Conservation (phyloP, 129 eudicot species). For the Artemisia argyi region DNA sequence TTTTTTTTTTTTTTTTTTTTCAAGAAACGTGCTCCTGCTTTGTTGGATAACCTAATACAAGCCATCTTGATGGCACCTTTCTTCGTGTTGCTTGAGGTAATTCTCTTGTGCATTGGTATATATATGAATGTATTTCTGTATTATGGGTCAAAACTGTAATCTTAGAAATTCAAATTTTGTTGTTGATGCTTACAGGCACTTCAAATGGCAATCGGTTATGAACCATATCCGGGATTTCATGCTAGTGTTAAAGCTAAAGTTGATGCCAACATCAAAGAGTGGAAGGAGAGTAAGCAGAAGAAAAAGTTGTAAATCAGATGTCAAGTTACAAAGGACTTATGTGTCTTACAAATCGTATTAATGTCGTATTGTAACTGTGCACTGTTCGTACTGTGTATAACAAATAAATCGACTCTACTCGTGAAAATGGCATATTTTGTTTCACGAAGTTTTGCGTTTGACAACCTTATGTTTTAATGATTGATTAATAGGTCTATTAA, state of each 20-base stretch:
- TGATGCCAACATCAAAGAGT: constrained; percentile 70
- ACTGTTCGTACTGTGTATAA: constrained; percentile 6
- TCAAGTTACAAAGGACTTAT: background rate
- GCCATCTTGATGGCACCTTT: constrained; percentile 96
- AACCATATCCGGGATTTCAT: constrained; percentile 92
- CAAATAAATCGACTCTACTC: background rate
- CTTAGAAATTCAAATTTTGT: background rate
- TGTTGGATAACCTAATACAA: constrained; percentile 78
- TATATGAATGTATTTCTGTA: background rate
- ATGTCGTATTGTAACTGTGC: background rate
- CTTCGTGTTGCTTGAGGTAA: constrained; percentile 93
- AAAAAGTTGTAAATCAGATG: constrained; percentile 36
- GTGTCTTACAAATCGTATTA: constrained; percentile 10
- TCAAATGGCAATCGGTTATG: constrained; percentile 60
- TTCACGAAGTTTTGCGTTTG: too few relatives aligned
- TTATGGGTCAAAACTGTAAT: background rate
- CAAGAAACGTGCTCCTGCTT: constrained; percentile 96
- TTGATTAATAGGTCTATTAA: too few relatives aligned
- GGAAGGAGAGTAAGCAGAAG: constrained; percentile 80
- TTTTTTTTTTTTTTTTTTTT: background rate
- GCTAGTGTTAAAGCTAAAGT: constrained; percentile 60
- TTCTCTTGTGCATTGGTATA: background rate
- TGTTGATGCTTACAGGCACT: constrained; percentile 52
- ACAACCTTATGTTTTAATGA: too few relatives aligned
- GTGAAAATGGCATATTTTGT: background rate